Base-by-base conservation (phyloP, 176 grass and related monocot species). In the Oryza brachyantha region DNA sequence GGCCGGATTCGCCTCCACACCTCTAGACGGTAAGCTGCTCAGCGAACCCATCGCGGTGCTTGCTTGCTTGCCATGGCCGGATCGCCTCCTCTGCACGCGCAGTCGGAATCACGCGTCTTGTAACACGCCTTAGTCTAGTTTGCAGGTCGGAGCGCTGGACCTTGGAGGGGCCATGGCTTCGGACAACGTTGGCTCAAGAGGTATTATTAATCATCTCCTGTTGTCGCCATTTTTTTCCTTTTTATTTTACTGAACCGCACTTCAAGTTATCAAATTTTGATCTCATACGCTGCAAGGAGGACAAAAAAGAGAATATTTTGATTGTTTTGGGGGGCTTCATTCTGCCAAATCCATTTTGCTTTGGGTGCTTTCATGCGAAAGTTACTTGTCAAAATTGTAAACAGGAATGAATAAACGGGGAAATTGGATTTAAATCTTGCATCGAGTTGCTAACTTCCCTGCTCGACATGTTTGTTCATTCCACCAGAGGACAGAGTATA, bases 161-260 rank as follows among this genome's bases (percentile, higher is more conserved):
- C 61, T 42, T 21, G 25, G 64, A 38, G 84, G 31, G 2, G 54
- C 64, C 55, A 86, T 86, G 85, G 65, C 55, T 70, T 86, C 79
- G n/a, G 57, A 86, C 3, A 68, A 74, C 42, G 54, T 82, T 66
- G 72, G 65, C 19, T 65, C 78, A 0, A 70, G 72, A 86, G 85
- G 85, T 86, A 86, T 13, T 21, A n/a, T 52, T n/a, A n/a, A n/a
- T n/a, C 13, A 4, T 22, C 13, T 31, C 13, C 26, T n/a, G 17
- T 10, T 17, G 12, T 45, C 12, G 5, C 58, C 22, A 7, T 29
- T 0, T 46, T 7, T 0, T 17, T 2, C 16, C 5, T 32, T 1
- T 9, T 10, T 3, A n/a, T 32, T 17, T 46, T 52, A 13, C 10
- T 54, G 43, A 22, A 59, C 31, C 32, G 13, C 31, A 4, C 11